A percentile compares a stretch with the other conserved stretches of the same genome.
These are phyloP conservation scores for Onygena corvina DNA, from an alignment of 2,329 filamentous ascomycete genomes.

Conservation along the genomic window DNA sequence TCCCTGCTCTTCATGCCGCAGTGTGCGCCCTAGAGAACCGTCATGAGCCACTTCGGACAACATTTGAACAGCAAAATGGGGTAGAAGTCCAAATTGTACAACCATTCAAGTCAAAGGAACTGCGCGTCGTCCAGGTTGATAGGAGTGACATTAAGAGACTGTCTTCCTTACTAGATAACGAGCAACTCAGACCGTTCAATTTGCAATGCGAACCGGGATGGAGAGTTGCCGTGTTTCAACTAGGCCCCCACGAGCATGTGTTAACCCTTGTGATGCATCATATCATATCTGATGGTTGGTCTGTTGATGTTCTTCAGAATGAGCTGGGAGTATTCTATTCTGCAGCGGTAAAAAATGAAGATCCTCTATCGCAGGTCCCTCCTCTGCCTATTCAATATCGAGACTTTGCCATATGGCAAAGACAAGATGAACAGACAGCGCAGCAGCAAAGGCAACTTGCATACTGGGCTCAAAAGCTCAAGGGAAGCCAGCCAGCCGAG, in stretches of 20 bases:
- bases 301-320: neutral
- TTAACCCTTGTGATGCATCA: slow-evolving; percentile 6
- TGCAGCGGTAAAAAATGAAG: neutral
- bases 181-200: too few species aligned
- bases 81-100: too few species aligned
- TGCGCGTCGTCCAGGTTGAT: too few species aligned
- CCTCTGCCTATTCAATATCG: slow-evolving; percentile 6
- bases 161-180: too few species aligned
- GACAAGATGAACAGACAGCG: neutral
- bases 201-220: too few species aligned
- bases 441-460: neutral
- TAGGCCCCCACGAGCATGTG: neutral
- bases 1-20: too few species aligned
- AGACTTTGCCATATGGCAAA: slow-evolving; percentile 3
- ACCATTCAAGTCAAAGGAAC: too few species aligned
- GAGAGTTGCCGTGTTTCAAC: too few species aligned
- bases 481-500: neutral
- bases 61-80: too few species aligned
- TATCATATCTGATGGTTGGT: slow-evolving; percentile 8
- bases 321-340: slow-evolving; percentile 3
- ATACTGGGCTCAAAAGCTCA: neutral
- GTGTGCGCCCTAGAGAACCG: too few species aligned
- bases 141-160: too few species aligned
- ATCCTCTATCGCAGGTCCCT: neutral
- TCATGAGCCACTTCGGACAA: too few species aligned